Percentiles rank a stretch among this genome's conserved stretches.
Evolutionary conservation across 495 filamentous ascomycete genomes (phyloP).

Genomic region (Diplogelasinospora grovesii): DNA sequence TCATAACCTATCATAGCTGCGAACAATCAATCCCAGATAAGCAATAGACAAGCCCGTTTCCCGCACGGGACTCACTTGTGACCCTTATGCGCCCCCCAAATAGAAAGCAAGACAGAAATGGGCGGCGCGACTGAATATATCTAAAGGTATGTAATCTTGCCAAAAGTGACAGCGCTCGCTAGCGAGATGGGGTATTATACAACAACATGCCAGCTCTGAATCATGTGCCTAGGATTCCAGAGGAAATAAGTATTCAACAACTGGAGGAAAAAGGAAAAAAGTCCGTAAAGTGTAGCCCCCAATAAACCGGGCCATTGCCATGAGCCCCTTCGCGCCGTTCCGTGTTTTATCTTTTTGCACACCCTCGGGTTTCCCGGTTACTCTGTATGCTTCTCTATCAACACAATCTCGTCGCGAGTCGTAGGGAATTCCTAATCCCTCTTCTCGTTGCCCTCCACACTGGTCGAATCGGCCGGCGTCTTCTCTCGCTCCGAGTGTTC

Average conservation of each 20-base stretch:
- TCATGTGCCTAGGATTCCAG: conserved; percentile 1
- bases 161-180: conserved; percentile 8
- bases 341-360: too few relatives aligned
- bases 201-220: conserved; percentile 20
- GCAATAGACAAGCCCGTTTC: too few relatives aligned
- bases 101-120: background rate
- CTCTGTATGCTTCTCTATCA: too few relatives aligned
- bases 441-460: background rate
- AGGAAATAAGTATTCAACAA: conserved; percentile 8
- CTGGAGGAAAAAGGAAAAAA: conserved; percentile 4
- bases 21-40: too few relatives aligned
- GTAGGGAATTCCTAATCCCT: background rate
- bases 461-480: background rate
- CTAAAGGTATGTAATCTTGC: background rate
- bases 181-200: conserved; percentile 28
- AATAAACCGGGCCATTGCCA: too few relatives aligned
- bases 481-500: background rate
- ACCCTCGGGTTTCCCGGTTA: too few relatives aligned
- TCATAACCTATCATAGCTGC: too few relatives aligned
- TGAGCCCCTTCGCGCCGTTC: too few relatives aligned
- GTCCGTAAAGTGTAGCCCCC: background rate
- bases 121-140: background rate
- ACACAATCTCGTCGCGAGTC: background rate
- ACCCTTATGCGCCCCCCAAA: too few relatives aligned
- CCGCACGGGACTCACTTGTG: too few relatives aligned